phyloP scores from a whole-genome alignment of 768 basidiomycete genomes.

The Zangia roseola region DNA sequence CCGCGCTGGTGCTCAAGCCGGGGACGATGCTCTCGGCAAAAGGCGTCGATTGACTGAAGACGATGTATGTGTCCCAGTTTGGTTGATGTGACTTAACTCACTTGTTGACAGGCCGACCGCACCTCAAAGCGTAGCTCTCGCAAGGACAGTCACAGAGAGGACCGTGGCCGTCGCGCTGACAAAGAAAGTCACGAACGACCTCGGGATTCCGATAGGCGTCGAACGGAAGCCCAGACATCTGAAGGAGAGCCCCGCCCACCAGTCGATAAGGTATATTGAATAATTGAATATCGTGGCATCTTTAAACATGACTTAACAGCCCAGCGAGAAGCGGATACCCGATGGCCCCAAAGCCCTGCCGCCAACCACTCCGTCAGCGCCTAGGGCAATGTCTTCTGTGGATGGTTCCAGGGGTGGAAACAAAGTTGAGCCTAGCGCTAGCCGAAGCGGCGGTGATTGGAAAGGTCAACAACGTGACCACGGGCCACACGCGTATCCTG shows the following conservation, averaged over 20 bases:
- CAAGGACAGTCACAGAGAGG: conserved; percentile 76
- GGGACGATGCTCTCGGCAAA: conserved; percentile 72
- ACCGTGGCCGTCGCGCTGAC: conserved; percentile 65
- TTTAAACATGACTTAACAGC: conserved; percentile 29
- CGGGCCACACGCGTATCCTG: conserved; percentile 23
- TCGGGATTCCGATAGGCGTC: conserved; percentile 66
- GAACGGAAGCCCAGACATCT: conserved; percentile 57
- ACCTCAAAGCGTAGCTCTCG: conserved; percentile 79
- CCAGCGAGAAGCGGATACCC: conserved; percentile 52
- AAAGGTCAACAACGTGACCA: conserved; percentile 41
- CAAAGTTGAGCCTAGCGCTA: conserved; percentile 39
- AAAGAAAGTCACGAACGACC: conserved; percentile 67
- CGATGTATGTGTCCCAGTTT: conserved; percentile 50
- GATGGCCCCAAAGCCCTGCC: conserved; percentile 57
- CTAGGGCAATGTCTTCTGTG: conserved; percentile 63
- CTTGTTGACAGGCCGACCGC: conserved; percentile 56
- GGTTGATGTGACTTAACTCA: conserved; percentile 9
- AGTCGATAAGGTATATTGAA: conserved; percentile 59
- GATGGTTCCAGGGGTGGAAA: conserved; percentile 39
- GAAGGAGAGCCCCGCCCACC: conserved; percentile 50
- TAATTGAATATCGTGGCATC: background rate
- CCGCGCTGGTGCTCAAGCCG: conserved; percentile 41
- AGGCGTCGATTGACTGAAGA: conserved; percentile 68
- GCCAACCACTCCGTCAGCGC: conserved; percentile 63
- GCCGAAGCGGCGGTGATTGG: conserved; percentile 49